Evolutionary conservation across 2,329 filamentous ascomycete species (phyloP).

Genomic region (Macrophomina pseudophaseolina): DNA sequence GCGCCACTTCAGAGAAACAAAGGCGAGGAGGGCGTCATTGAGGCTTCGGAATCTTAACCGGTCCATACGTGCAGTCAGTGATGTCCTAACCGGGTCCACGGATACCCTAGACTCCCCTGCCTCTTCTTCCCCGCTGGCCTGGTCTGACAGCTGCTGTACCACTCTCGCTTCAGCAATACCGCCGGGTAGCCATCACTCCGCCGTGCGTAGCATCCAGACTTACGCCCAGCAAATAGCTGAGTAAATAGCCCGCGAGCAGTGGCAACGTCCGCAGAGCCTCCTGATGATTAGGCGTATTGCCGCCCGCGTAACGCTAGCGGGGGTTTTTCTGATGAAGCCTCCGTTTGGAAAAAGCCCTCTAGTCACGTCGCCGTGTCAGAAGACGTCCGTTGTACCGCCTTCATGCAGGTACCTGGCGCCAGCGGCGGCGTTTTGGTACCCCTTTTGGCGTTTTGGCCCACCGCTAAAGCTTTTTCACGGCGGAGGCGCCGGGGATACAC

Average conservation of each 20-base stretch:
- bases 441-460: not conserved
- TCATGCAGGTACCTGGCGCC: conserved; percentile 58
- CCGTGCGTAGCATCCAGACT: not conserved
- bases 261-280: not conserved
- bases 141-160: conserved; percentile 26
- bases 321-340: not conserved
- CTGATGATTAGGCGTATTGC: not conserved
- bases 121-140: conserved; percentile 3
- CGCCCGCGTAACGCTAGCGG: not conserved
- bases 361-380: not conserved
- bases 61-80: conserved; percentile 5
- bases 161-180: not conserved
- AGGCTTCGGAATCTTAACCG: conserved; percentile 7
- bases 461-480: not conserved
- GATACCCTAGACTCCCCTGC: not conserved
- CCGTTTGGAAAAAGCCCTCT: not conserved
- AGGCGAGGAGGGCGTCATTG: conserved; percentile 3
- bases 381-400: conserved; percentile 35
- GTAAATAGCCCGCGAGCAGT: not conserved
- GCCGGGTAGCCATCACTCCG: not conserved
- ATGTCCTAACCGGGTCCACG: conserved; percentile 20
- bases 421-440: conserved; percentile 50
- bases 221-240: conserved; percentile 16
- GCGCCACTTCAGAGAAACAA: not conserved
- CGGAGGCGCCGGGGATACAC: not conserved